These are phyloP conservation scores for Penstemon eatonii DNA, from an alignment of 257 asterid species.

Conservation along the genomic window DNA sequence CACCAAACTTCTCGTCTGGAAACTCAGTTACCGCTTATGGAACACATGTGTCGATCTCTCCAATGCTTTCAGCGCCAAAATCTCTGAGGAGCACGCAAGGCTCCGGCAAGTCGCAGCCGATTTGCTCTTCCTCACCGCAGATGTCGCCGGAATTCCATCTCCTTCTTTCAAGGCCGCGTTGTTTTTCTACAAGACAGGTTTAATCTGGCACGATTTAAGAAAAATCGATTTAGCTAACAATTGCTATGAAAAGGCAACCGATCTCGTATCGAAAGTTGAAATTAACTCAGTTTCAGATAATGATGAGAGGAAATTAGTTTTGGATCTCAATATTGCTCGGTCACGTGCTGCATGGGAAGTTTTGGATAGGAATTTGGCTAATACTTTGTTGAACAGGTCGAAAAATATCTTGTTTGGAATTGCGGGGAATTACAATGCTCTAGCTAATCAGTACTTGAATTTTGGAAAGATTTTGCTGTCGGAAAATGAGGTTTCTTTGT, in stretches of 20 bases:
- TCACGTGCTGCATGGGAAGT: conserved; percentile 89
- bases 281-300: conserved; percentile 44
- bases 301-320: conserved; percentile 64
- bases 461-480: conserved; percentile 72
- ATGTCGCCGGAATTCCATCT: conserved; percentile 78
- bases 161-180: conserved; percentile 70
- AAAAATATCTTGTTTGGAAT: conserved; percentile 64
- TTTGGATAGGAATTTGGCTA: conserved; percentile 64
- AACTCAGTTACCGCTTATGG: conserved; percentile 95
- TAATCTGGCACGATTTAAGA: conserved; percentile 71
- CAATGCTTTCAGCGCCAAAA: conserved; percentile 51
- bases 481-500: conserved; percentile 46
- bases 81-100: conserved; percentile 67
- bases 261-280: conserved; percentile 64
- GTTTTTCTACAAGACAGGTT: conserved; percentile 82
- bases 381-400: conserved; percentile 77
- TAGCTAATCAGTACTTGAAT: conserved; percentile 78
- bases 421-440: conserved; percentile 54
- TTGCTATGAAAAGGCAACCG: conserved; percentile 93
- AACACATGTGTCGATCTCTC: conserved; percentile 86
- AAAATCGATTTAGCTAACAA: conserved; percentile 63
- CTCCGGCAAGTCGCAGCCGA: conserved; percentile 91
- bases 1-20: conserved; percentile 69
- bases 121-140: conserved; percentile 60
- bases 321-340: conserved; percentile 78